phyloP scores from a whole-genome alignment of 1,284 basidiomycete species.

The Dichomitus squalens region DNA sequence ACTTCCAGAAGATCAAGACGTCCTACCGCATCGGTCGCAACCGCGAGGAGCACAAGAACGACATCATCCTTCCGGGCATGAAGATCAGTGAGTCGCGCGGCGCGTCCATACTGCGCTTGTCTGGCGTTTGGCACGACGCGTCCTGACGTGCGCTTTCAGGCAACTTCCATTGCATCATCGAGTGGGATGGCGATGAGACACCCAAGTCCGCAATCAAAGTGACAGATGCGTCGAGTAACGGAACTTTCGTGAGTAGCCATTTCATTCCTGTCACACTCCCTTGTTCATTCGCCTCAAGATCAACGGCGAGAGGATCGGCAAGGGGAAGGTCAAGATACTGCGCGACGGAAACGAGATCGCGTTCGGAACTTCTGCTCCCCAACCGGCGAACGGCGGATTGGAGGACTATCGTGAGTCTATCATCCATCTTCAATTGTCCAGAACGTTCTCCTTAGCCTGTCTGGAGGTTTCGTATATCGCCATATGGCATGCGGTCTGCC shows the following conservation, averaged over 20 bases:
- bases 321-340: constrained; percentile 57
- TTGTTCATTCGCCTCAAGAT: constrained; percentile 49
- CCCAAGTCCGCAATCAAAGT: constrained; percentile 61
- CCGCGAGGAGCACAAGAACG: constrained; percentile 39
- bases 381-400: constrained; percentile 45
- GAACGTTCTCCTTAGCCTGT: background rate
- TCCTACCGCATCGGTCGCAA: constrained; percentile 59
- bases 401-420: constrained; percentile 61
- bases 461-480: constrained; percentile 51
- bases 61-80: constrained; percentile 60
- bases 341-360: constrained; percentile 83
- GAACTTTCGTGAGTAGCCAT: constrained; percentile 72
- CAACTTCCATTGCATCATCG: constrained; percentile 64
- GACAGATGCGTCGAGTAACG: constrained; percentile 75
- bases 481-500: constrained; percentile 54
- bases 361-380: constrained; percentile 62
- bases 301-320: constrained; percentile 68
- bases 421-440: background rate
- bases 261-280: constrained; percentile 10
- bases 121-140: constrained; percentile 12
- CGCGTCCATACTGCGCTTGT: constrained; percentile 25
- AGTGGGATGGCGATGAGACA: constrained; percentile 65
- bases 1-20: constrained; percentile 55
- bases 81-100: constrained; percentile 70
- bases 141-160: constrained; percentile 43